These are phyloP conservation scores for Lasiodiplodia hormozganensis DNA, from an alignment of 2,329 filamentous ascomycete species.

Conservation along the genomic window DNA sequence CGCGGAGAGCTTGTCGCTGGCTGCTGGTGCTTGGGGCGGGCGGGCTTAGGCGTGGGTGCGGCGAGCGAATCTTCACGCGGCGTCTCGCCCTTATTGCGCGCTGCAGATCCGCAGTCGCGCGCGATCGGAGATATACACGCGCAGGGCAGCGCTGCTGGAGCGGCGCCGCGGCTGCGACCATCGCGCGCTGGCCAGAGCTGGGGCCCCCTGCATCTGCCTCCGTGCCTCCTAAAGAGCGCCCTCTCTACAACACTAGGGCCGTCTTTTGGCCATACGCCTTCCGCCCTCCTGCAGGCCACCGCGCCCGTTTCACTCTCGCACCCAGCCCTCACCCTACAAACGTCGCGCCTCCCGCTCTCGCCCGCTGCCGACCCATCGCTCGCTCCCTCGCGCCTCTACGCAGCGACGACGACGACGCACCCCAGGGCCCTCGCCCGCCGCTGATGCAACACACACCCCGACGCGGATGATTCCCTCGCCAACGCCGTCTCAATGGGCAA, in stretches of 20 bases:
- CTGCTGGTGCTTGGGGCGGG: not conserved
- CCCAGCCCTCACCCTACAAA: slow-evolving; percentile 26
- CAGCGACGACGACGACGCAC: not conserved
- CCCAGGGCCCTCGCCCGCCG: slow-evolving; percentile 7
- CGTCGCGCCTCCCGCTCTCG: slow-evolving; percentile 24
- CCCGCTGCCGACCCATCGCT: slow-evolving; percentile 15
- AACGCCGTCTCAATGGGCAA: slow-evolving; percentile 75
- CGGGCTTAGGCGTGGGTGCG: not conserved
- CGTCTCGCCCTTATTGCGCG: slow-evolving; percentile 21
- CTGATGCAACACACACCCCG: slow-evolving; percentile 26
- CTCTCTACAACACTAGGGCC: slow-evolving; percentile 28
- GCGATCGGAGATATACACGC: slow-evolving; percentile 28
- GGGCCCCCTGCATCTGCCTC: slow-evolving; percentile 24
- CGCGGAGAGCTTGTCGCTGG: slow-evolving; percentile 12
- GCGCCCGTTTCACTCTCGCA: slow-evolving; percentile 27
- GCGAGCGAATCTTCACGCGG: slow-evolving; percentile 22
- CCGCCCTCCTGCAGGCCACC: slow-evolving; percentile 27
- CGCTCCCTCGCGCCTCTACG: slow-evolving; percentile 15
- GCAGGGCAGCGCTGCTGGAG: slow-evolving; percentile 16
- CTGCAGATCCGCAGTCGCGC: slow-evolving; percentile 18
- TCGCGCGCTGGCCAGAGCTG: slow-evolving; percentile 23
- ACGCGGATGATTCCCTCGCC: slow-evolving; percentile 28
- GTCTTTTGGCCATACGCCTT: slow-evolving; percentile 27
- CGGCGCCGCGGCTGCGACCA: slow-evolving; percentile 25
- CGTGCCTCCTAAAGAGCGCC: slow-evolving; percentile 20